A percentile compares a stretch with the other conserved stretches of the same genome.
Conservation (phyloP, 352 stramenopile species). For the Plasmopara viticola region DNA sequence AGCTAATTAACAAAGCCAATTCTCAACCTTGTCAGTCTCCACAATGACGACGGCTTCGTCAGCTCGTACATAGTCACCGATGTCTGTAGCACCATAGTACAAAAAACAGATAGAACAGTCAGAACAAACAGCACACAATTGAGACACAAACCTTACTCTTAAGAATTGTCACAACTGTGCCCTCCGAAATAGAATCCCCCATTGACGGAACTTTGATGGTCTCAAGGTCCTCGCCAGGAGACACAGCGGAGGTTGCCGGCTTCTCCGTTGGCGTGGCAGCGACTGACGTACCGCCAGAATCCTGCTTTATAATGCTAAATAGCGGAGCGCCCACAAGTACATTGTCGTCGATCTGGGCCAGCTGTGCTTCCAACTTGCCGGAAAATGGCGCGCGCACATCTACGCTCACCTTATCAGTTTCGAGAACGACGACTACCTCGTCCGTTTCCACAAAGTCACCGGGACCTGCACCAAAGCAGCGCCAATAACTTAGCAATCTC, state of each 20-base stretch:
- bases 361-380: constrained; percentile 89
- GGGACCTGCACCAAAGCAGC: constrained; percentile 30
- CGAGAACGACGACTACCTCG: constrained; percentile 96
- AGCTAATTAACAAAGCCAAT: neutral
- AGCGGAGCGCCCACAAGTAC: constrained; percentile 94
- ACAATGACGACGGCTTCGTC: constrained; percentile 96
- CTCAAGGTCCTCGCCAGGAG: constrained; percentile 39
- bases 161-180: constrained; percentile 91
- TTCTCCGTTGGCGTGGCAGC: constrained; percentile 17
- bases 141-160: constrained; percentile 44
- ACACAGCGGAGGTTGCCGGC: constrained; percentile 6
- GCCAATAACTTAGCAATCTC: neutral
- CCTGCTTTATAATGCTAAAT: constrained; percentile 68
- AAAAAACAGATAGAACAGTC: neutral
- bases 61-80: constrained; percentile 92
- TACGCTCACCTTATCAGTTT: constrained; percentile 98
- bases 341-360: constrained; percentile 91
- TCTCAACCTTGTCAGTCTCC: constrained; percentile 97
- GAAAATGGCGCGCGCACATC: constrained; percentile 88
- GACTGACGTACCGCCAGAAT: constrained; percentile 17
- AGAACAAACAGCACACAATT: neutral
- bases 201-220: constrained; percentile 86
- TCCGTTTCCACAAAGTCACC: constrained; percentile 93
- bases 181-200: constrained; percentile 97
- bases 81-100: constrained; percentile 32